phyloP scores from a whole-genome alignment of 768 basidiomycete genomes.

The Termitomyces titanicus region DNA sequence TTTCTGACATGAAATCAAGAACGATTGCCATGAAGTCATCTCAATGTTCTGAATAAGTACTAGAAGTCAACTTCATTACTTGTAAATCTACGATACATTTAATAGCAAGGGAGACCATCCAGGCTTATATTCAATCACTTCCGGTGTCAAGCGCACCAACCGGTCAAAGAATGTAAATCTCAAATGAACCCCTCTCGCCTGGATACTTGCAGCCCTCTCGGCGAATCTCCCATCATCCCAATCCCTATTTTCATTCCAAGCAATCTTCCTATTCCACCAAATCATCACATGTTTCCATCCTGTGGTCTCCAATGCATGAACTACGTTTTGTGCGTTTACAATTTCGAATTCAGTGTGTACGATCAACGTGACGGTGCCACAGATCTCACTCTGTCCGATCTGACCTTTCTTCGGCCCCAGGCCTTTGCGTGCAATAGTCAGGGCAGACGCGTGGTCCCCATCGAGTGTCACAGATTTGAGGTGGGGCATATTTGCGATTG shows the following conservation, averaged over 20 bases:
- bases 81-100: not conserved
- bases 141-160: not conserved
- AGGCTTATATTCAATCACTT: constrained; percentile 1
- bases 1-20: too few relatives aligned
- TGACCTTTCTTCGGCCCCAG: not conserved
- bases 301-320: not conserved
- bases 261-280: constrained; percentile 7
- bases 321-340: not conserved
- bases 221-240: constrained; percentile 3
- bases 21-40: too few relatives aligned
- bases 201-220: not conserved
- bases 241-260: not conserved
- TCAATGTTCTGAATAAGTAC: too few relatives aligned
- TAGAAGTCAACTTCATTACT: too few relatives aligned
- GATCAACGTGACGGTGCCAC: not conserved
- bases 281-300: constrained; percentile 4
- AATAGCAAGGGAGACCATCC: not conserved
- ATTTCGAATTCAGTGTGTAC: constrained; percentile 2
- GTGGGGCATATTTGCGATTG: not conserved
- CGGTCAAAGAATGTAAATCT: constrained; percentile 2
- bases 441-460: constrained; percentile 1
- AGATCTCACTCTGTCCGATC: not conserved
- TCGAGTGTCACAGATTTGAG: not conserved
- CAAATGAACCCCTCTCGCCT: not conserved
- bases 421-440: not conserved